A percentile compares a stretch with the other conserved stretches of the same genome.
phyloP scores from a whole-genome alignment of 805 yeast genomes.

The Isabelozyma rhagii region DNA sequence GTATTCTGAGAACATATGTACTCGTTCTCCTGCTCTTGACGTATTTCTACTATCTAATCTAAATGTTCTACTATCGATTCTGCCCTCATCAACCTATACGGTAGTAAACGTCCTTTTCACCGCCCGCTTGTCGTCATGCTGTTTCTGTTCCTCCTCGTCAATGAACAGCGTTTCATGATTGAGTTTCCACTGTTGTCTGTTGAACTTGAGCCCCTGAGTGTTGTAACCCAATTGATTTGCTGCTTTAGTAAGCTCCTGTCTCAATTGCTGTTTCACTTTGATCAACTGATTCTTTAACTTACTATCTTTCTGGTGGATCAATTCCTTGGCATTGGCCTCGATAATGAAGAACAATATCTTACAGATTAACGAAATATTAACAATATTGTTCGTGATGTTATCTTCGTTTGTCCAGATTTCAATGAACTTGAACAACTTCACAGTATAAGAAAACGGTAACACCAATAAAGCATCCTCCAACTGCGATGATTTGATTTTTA shows the following conservation, averaged over 20 bases:
- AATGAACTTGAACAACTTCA: slow-evolving; percentile 67
- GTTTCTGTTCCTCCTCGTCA: slow-evolving; percentile 60
- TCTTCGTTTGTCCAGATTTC: slow-evolving; percentile 64
- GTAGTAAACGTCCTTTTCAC: slow-evolving; percentile 76
- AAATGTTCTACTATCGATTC: too few relatives aligned
- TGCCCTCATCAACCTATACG: slow-evolving; percentile 13
- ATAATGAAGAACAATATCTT: slow-evolving; percentile 74
- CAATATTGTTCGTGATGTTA: slow-evolving; percentile 37
- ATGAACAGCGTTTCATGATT: slow-evolving; percentile 70
- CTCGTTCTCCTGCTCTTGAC: too few relatives aligned
- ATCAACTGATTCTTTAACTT: slow-evolving; percentile 61
- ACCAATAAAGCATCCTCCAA: slow-evolving; percentile 91
- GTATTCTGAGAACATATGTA: too few relatives aligned
- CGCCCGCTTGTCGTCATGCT: slow-evolving; percentile 51
- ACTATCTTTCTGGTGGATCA: slow-evolving; percentile 66
- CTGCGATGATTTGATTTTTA: slow-evolving; percentile 75
- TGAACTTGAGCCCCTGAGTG: slow-evolving; percentile 72
- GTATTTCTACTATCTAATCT: too few relatives aligned
- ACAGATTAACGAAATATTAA: slow-evolving; percentile 63
- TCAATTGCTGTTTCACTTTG: slow-evolving; percentile 58
- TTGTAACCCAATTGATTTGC: slow-evolving; percentile 74
- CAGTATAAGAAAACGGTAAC: slow-evolving; percentile 81
- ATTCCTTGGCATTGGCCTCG: slow-evolving; percentile 71
- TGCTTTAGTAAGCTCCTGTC: slow-evolving; percentile 51
- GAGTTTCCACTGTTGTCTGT: slow-evolving; percentile 75